Base-by-base conservation (phyloP, 441 rosid genomes). In the Eruca vesicaria region DNA sequence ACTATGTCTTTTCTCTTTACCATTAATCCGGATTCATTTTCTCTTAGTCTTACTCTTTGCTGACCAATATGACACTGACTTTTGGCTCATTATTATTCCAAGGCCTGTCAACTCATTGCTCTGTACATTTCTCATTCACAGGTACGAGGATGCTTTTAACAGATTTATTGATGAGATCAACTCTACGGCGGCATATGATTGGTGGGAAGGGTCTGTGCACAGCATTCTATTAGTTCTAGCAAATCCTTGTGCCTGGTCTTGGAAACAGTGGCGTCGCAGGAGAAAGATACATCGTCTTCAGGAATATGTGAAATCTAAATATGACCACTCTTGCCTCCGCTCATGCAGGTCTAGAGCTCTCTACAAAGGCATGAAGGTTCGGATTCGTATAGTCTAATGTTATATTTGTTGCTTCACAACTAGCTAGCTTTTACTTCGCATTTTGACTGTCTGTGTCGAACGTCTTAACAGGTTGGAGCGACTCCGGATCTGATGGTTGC, bases 181-280 rank as follows among this genome's bases (percentile, higher is more conserved):
- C 83, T 91, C 99, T 48, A 95, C 91, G 74, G 97, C 97, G 75
- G 94, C 98, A 68, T 96, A 91, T 85, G 96, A 96, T 77, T 93
- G 99, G 97, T 96, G 98, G 98, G 99, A 96, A 85, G 98, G 99
- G 72, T 93, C 98, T 41, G 88, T 93, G 41, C 97, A 93, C 77
- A 90, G 96, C 81, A 96, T 96, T 78, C 90, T 96, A 18, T 85
- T 94, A 69, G 83, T 93, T 78, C 91, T 96, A 75, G 98, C 97
- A 76, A 88, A 91, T 81, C 99, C 98, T 75, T 91, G 94, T 70
- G 96, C 98, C 73, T 96, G 97, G 97, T 96, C 98, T 18, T 93
- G 99, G 99, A 91, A 93, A 78, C 98, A 93, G 66, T 96, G 99
- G 99, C 87, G 98, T 21, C 84, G 90, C 71, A 90, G 91, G 82